Conservation (phyloP, 345 rosid species). For the Limnanthes douglasii region DNA sequence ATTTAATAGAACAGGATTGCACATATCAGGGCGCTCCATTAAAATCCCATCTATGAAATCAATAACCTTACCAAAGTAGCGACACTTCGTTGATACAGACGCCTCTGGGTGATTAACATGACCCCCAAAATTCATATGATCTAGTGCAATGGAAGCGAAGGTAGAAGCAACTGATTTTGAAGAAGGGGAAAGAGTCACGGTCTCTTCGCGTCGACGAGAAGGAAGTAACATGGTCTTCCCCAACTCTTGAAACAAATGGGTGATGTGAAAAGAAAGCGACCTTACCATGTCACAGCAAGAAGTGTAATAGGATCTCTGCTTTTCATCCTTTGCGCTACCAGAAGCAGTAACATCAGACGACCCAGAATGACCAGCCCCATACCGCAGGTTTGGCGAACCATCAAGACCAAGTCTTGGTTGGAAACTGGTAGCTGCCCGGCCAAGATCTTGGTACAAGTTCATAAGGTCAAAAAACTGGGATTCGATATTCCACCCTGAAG, state of each 20-base stretch:
- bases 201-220: slow-evolving; percentile 88
- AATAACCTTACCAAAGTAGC: slow-evolving; percentile 83
- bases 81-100: slow-evolving; percentile 73
- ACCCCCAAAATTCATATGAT: slow-evolving; percentile 70
- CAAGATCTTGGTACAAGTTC: slow-evolving; percentile 80
- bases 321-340: slow-evolving; percentile 51
- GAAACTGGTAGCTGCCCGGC: slow-evolving; percentile 59
- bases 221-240: slow-evolving; percentile 91
- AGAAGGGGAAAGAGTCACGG: slow-evolving; percentile 60
- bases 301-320: slow-evolving; percentile 56
- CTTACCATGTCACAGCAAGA: slow-evolving; percentile 91
- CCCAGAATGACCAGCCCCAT: slow-evolving; percentile 32
- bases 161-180: slow-evolving; percentile 71
- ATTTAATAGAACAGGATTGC: slow-evolving; percentile 72
- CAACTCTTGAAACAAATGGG: slow-evolving; percentile 87
- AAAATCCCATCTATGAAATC: slow-evolving; percentile 79
- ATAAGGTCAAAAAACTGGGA: slow-evolving; percentile 91
- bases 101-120: slow-evolving; percentile 38
- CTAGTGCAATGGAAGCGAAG: slow-evolving; percentile 65
- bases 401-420: slow-evolving; percentile 48
- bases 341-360: slow-evolving; percentile 34
- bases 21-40: slow-evolving; percentile 78
- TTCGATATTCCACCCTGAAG: slow-evolving; percentile 67
- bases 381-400: slow-evolving; percentile 23
- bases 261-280: slow-evolving; percentile 78